Conservation (phyloP, 73 alveolate genomes). For the Tetrahymena borealis region DNA sequence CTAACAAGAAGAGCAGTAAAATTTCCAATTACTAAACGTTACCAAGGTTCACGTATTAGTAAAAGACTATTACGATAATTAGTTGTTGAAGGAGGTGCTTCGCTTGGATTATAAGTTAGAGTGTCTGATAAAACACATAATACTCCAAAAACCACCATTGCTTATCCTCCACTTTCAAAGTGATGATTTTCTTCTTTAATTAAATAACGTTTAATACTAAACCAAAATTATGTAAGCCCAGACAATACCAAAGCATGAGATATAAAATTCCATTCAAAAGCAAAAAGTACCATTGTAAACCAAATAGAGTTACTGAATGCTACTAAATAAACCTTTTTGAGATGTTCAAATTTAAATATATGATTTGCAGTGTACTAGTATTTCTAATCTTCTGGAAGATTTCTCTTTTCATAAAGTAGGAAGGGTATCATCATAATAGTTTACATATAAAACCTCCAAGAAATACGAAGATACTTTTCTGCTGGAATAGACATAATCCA, state of each 20-base stretch:
- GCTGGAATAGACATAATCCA: constrained; percentile 33
- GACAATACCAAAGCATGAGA: constrained; percentile 22
- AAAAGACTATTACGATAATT: not conserved
- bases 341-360: not conserved
- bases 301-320: constrained; percentile 14
- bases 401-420: constrained; percentile 11
- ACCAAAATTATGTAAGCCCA: constrained; percentile 4
- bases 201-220: not conserved
- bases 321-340: constrained; percentile 15
- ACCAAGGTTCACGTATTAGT: not conserved
- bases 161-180: constrained; percentile 16
- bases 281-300: constrained; percentile 20
- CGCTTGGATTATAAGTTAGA: not conserved
- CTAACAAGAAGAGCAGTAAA: constrained; percentile 3
- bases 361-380: not conserved
- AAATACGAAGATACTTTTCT: constrained; percentile 29
- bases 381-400: constrained; percentile 4
- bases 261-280: constrained; percentile 12
- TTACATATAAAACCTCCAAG: constrained; percentile 29
- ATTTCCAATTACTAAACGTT: constrained; percentile 20
- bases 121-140: constrained; percentile 4
- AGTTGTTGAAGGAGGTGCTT: not conserved
- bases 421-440: constrained; percentile 16
- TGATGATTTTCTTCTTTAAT: constrained; percentile 18
- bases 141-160: not conserved